Evolutionary conservation across 176 grass and related monocot species (phyloP).

Genomic region (Aegilops sharonensis): DNA sequence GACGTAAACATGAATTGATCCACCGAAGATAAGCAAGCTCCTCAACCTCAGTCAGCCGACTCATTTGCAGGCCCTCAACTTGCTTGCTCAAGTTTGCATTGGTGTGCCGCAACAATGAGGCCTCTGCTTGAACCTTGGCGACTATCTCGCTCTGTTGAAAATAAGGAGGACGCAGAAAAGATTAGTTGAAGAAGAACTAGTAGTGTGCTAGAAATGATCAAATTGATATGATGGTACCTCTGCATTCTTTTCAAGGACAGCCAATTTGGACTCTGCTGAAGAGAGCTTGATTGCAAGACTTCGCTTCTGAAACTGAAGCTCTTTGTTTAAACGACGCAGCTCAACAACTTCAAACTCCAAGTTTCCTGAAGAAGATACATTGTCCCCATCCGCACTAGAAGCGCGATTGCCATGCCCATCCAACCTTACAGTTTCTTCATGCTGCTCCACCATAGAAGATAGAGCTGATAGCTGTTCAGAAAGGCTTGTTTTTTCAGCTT

Average conservation of each 20-base stretch:
- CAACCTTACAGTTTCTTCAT: constrained; percentile 48
- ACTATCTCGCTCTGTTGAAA: constrained; percentile 77
- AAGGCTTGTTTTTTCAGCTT: constrained; percentile 71
- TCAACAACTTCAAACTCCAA: constrained; percentile 89
- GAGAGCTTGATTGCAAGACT: constrained; percentile 83
- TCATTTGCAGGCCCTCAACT: constrained; percentile 98
- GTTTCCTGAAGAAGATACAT: constrained; percentile 51
- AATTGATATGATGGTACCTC: constrained; percentile 63
- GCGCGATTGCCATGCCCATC: constrained; percentile 34
- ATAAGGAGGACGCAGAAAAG: constrained; percentile 4
- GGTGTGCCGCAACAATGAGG: constrained; percentile 74
- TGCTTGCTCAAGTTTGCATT: constrained; percentile 94
- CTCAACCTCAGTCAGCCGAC: constrained; percentile 90
- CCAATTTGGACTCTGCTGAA: constrained; percentile 90
- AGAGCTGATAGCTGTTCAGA: constrained; percentile 68
- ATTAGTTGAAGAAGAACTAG: constrained; percentile 20
- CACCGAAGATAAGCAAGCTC: constrained; percentile 98
- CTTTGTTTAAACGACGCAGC: constrained; percentile 85
- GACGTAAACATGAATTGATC: constrained; percentile 96
- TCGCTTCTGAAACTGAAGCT: constrained; percentile 94
- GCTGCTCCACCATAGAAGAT: constrained; percentile 53
- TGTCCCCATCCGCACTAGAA: constrained; percentile 22
- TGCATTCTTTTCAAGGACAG: constrained; percentile 67
- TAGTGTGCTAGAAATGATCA: constrained; percentile 6
- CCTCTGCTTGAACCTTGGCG: constrained; percentile 95